Conservation (phyloP, 2,329 filamentous ascomycete species). For the Penicillium freii region DNA sequence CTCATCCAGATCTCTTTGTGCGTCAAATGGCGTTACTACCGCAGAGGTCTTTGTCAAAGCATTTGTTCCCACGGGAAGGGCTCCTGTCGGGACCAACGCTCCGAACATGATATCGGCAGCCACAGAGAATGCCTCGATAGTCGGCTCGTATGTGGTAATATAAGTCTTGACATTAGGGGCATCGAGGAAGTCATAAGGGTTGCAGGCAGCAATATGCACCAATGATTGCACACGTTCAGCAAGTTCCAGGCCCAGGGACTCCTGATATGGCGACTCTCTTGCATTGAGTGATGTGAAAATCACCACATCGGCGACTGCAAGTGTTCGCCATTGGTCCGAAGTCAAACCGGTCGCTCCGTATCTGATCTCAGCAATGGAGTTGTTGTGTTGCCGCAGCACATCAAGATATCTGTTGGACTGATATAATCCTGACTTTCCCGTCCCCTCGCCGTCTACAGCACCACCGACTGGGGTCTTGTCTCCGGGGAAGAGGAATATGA, state of each 20-base stretch:
- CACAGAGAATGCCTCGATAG: constrained; percentile 42
- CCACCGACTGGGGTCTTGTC: constrained; percentile 36
- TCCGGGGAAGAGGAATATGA: constrained; percentile 42
- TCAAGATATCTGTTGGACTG: constrained; percentile 35
- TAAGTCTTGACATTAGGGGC: constrained; percentile 40
- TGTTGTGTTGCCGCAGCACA: constrained; percentile 29
- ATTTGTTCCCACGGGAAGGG: constrained; percentile 36
- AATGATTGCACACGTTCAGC: constrained; percentile 30
- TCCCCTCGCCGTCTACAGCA: constrained; percentile 41
- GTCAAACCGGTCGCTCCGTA: constrained; percentile 35
- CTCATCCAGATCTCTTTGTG: constrained; percentile 28
- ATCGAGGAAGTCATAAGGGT: constrained; percentile 47
- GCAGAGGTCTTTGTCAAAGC: constrained; percentile 13
- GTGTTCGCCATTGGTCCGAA: constrained; percentile 28
- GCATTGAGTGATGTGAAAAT: constrained; percentile 45
- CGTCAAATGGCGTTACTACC: constrained; percentile 19
- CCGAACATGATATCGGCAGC: constrained; percentile 44
- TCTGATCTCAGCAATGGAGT: constrained; percentile 32
- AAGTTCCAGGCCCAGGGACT: constrained; percentile 34
- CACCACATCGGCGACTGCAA: constrained; percentile 40
- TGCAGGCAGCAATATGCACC: constrained; percentile 44
- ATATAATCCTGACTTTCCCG: constrained; percentile 33
- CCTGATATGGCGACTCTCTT: constrained; percentile 39
- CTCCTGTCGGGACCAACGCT: constrained; percentile 26
- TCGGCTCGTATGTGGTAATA: constrained; percentile 47